Conservation (phyloP, 2,329 filamentous ascomycete genomes). For the Penicillium sp. region DNA sequence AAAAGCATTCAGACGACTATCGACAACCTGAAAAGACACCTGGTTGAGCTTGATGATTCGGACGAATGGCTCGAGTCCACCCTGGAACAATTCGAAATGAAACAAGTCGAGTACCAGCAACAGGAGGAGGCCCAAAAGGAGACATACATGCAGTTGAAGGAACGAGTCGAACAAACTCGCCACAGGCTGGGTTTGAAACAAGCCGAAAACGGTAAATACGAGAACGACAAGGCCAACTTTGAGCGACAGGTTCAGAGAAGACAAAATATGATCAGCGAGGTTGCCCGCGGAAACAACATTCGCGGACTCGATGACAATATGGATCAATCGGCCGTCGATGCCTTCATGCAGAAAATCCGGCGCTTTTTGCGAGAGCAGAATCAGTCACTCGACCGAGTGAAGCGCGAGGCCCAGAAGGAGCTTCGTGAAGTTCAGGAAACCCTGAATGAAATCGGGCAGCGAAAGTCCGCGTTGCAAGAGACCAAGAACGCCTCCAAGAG, state of each 20-base stretch:
- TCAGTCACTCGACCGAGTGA: constrained; percentile 70
- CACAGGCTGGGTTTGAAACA: constrained; percentile 40
- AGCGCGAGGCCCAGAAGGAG: constrained; percentile 71
- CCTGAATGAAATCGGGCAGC: constrained; percentile 71
- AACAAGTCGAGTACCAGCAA: constrained; percentile 63
- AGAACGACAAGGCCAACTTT: constrained; percentile 84
- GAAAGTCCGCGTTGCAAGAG: constrained; percentile 69
- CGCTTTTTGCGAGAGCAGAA: constrained; percentile 77
- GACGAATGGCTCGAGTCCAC: constrained; percentile 72
- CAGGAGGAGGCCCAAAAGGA: constrained; percentile 63
- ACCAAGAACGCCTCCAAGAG: constrained; percentile 71
- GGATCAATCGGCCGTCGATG: constrained; percentile 67
- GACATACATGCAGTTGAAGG: constrained; percentile 64
- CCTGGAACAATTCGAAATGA: constrained; percentile 74
- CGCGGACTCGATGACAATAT: constrained; percentile 80
- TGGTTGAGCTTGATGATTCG: constrained; percentile 74
- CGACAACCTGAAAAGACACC: constrained; percentile 65
- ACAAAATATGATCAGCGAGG: constrained; percentile 71
- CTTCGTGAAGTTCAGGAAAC: constrained; percentile 68
- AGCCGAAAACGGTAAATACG: constrained; percentile 64
- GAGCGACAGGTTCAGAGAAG: constrained; percentile 74
- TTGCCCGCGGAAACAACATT: constrained; percentile 73
- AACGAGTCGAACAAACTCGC: constrained; percentile 50
- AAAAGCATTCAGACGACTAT: constrained; percentile 69
- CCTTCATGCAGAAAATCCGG: constrained; percentile 75